phyloP scores from a whole-genome alignment of 345 rosid genomes.

The Abelmoschus esculentus region DNA sequence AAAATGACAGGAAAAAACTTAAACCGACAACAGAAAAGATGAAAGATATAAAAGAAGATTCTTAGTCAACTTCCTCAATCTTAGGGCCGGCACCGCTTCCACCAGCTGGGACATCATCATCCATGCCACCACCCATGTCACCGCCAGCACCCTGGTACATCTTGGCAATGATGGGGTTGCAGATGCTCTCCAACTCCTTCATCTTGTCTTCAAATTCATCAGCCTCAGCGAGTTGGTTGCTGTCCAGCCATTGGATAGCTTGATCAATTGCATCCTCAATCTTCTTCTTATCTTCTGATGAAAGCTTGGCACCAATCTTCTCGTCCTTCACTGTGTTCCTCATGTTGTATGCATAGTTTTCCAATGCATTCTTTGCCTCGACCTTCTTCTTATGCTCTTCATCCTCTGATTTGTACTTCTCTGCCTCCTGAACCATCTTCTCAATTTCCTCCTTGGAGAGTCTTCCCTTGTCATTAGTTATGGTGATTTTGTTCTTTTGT shows the following conservation, averaged over 20 bases:
- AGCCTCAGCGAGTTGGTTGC: slow-evolving; percentile 67
- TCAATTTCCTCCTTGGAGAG: slow-evolving; percentile 61
- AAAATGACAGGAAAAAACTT: too few species aligned
- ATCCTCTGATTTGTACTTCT: slow-evolving; percentile 68
- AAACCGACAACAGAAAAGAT: too few species aligned
- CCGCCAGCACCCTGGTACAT: slow-evolving; percentile 71
- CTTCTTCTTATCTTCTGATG: slow-evolving; percentile 55
- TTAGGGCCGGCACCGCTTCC: slow-evolving; percentile 62
- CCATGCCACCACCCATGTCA: slow-evolving; percentile 32
- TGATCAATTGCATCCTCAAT: slow-evolving; percentile 51
- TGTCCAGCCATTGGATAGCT: slow-evolving; percentile 63
- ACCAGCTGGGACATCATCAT: slow-evolving; percentile 37
- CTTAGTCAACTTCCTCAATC: slow-evolving; percentile 55
- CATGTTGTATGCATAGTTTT: slow-evolving; percentile 69
- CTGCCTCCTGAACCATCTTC: slow-evolving; percentile 78
- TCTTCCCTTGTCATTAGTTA: slow-evolving; percentile 75
- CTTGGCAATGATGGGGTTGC: slow-evolving; percentile 73
- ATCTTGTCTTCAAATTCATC: slow-evolving; percentile 76
- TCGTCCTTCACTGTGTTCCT: slow-evolving; percentile 66
- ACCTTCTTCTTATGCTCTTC: slow-evolving; percentile 78
- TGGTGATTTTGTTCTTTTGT: slow-evolving; percentile 73
- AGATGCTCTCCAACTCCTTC: slow-evolving; percentile 73
- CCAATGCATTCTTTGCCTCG: slow-evolving; percentile 63
- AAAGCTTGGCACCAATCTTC: slow-evolving; percentile 57
- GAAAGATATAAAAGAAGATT: not conserved